Percentiles rank a stretch among this genome's conserved stretches.
These are phyloP conservation scores for Brassica carinata DNA, from an alignment of 345 rosid species.

Conservation along the genomic window DNA sequence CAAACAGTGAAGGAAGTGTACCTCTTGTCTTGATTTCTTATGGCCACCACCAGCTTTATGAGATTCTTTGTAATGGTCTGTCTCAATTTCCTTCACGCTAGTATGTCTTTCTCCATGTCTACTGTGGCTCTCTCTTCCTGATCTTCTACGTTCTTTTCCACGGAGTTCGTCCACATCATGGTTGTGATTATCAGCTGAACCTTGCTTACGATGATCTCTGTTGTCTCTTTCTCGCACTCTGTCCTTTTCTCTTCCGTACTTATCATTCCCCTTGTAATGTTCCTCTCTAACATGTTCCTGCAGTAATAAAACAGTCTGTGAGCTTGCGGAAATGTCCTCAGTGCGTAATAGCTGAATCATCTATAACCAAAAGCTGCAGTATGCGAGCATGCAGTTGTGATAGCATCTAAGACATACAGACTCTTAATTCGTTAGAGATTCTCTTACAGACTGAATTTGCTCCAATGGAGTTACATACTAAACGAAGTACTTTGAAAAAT, in stretches of 20 bases:
- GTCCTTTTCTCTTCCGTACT: slow-evolving; percentile 70
- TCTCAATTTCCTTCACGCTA: slow-evolving; percentile 56
- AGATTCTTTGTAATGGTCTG: slow-evolving; percentile 52
- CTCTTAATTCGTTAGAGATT: neutral
- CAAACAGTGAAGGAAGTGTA: slow-evolving; percentile 16
- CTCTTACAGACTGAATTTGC: slow-evolving; percentile 3
- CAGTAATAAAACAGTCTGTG: slow-evolving; percentile 26
- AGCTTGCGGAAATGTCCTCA: slow-evolving; percentile 1
- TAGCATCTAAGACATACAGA: slow-evolving; percentile 1
- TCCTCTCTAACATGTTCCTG: slow-evolving; percentile 79
- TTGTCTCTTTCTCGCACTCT: slow-evolving; percentile 65
- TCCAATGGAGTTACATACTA: slow-evolving; percentile 7
- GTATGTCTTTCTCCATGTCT: slow-evolving; percentile 68
- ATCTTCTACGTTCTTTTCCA: slow-evolving; percentile 53
- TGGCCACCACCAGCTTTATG: slow-evolving; percentile 57
- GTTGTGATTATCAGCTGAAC: slow-evolving; percentile 50
- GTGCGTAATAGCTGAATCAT: slow-evolving; percentile 4
- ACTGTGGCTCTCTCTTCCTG: slow-evolving; percentile 58
- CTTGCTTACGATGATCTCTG: slow-evolving; percentile 53
- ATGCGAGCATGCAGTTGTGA: slow-evolving; percentile 18
- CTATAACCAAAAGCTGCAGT: slow-evolving; percentile 10
- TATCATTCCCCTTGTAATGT: slow-evolving; percentile 63
- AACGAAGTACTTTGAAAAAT: slow-evolving; percentile 2
- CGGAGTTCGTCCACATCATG: slow-evolving; percentile 48
- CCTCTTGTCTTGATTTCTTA: slow-evolving; percentile 70